phyloP scores from a whole-genome alignment of 441 rosid genomes.

The Populus trichocarpa region DNA sequence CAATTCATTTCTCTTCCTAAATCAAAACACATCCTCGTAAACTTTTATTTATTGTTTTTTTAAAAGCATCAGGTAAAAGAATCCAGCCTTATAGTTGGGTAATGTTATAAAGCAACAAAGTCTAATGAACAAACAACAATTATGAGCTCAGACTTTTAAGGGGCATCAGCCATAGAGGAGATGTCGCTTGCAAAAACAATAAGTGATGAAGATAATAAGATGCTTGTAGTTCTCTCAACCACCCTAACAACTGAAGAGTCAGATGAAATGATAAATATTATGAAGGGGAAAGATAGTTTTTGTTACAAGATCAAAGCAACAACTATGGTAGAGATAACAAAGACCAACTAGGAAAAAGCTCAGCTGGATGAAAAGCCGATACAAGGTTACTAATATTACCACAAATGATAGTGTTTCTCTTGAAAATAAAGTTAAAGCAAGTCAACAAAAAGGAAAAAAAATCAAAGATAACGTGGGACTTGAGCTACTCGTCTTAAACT shows the following conservation, averaged over 20 bases:
- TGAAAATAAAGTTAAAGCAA: constrained; percentile 2
- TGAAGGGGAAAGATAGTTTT: constrained; percentile 18
- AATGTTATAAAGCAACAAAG: constrained; percentile 14
- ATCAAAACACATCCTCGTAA: too few relatives aligned
- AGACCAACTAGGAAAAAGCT: constrained; percentile 17
- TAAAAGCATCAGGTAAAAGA: constrained; percentile 33
- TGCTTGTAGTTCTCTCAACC: not conserved
- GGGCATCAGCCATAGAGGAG: constrained; percentile 19
- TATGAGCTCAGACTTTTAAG: constrained; percentile 17
- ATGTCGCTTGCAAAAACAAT: constrained; percentile 6
- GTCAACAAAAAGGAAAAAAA: constrained; percentile 10
- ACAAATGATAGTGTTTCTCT: not conserved
- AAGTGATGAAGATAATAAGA: constrained; percentile 15
- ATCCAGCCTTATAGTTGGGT: constrained; percentile 1
- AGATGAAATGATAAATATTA: constrained; percentile 10
- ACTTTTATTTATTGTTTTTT: not conserved
- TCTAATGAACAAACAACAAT: constrained; percentile 22
- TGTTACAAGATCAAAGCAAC: constrained; percentile 12
- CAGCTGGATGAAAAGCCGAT: constrained; percentile 16
- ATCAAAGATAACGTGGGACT: not conserved
- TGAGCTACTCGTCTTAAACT: constrained; percentile 24
- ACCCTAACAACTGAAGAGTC: constrained; percentile 11
- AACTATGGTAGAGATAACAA: constrained; percentile 6
- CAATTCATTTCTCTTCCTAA: too few relatives aligned
- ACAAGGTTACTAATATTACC: constrained; percentile 5